Percentiles rank a stretch among this genome's conserved stretches.
phyloP scores from a whole-genome alignment of 2,329 filamentous ascomycete genomes.

The Diaporthe sp. region DNA sequence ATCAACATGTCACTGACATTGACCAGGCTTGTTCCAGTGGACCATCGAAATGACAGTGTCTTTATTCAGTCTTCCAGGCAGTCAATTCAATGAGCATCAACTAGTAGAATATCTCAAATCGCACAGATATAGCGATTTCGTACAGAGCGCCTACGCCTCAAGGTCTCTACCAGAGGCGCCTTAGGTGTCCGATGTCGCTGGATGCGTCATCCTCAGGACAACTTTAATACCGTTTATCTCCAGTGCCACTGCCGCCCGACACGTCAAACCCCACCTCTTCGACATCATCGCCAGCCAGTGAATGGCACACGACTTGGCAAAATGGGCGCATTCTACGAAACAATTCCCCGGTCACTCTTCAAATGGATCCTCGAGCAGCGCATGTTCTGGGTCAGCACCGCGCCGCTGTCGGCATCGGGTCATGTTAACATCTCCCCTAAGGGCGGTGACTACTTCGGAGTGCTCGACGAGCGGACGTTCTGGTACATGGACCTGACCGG shows the following conservation, averaged over 20 bases:
- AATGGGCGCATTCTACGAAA: slow-evolving; percentile 41
- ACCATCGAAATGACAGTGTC: not conserved
- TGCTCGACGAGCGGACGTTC: slow-evolving; percentile 70
- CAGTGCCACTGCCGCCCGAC: not conserved
- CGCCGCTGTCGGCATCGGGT: slow-evolving; percentile 71
- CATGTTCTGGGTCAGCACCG: slow-evolving; percentile 82
- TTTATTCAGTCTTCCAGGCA: not conserved
- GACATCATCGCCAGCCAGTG: not conserved
- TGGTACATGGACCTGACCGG: slow-evolving; percentile 83
- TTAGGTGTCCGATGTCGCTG: slow-evolving; percentile 21
- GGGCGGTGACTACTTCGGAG: slow-evolving; percentile 74
- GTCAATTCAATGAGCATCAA: not conserved
- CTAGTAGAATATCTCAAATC: not conserved
- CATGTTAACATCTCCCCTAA: slow-evolving; percentile 87
- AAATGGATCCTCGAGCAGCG: slow-evolving; percentile 77
- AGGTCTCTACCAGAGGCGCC: not conserved
- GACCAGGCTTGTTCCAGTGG: not conserved
- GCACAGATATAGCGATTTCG: not conserved
- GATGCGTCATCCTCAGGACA: not conserved
- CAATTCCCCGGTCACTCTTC: slow-evolving; percentile 67
- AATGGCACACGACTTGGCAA: not conserved
- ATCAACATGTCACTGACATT: not conserved
- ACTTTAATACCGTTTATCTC: not conserved
- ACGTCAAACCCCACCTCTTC: not conserved
- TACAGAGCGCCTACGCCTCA: no score